Base-by-base conservation (phyloP, 73 alveolate genomes). In the Paramecium biaurelia region DNA sequence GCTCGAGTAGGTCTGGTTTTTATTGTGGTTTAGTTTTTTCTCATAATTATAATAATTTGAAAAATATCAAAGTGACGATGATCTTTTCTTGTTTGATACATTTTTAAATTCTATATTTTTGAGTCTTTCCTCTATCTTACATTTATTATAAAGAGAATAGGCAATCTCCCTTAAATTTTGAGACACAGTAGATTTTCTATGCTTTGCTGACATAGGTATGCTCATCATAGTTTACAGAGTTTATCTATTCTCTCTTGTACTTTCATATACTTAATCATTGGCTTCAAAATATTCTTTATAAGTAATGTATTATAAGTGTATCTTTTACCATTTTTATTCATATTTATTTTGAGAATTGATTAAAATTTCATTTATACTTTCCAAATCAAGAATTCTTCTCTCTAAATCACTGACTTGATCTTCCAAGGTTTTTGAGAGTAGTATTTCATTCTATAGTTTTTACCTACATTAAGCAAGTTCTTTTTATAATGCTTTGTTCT, bases 1-100 rank as follows among this genome's bases (percentile, higher is more conserved):
- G 90, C 90, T 34, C 90, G 7, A 1, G 34, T 8, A 24, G 90
- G 74, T 79, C 74, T 79, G 2, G 70, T 41, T 45, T 79, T 79
- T 38, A 26, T 9, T 38, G 47, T 47, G 47, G 90, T 24, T 47
- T 24, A 18, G 32, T 47, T 79, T 45, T 79, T 79, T 79, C 90
- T 38, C 90, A 79, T 79, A 79, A 23, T 43, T 43, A 79, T 79
- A 43, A 79, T 79, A 79, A 79, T 42, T 30, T 79, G 56, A 79
- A 53, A 41, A 34, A 37, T 28, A 74, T 74, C 57, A 74, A 74
- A 74, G 59, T n/a, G 59, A 74, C 18, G 59, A 37, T 26, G 90
- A 79, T 79, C 90, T 79, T 3, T 18, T 30, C 56, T 79, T 47
- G 14, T 34, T 42, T 12, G 14, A 18, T 79, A 37, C 41, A 20